A percentile compares a stretch with the other conserved stretches of the same genome.
phyloP scores from a whole-genome alignment of 768 basidiomycete species.

The Mycena indigotica region DNA sequence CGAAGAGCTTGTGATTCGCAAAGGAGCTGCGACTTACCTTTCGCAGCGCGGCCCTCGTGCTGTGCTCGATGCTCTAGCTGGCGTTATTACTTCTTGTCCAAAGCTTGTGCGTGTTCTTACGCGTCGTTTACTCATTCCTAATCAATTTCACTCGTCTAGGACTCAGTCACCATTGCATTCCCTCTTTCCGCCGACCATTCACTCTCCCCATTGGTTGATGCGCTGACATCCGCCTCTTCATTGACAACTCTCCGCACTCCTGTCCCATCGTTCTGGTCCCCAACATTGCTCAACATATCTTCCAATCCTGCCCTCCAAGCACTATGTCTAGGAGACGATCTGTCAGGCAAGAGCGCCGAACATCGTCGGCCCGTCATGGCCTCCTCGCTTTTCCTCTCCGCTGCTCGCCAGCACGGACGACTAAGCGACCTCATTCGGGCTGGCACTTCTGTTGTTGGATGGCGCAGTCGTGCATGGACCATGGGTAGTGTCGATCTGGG shows the following conservation, averaged over 20 bases:
- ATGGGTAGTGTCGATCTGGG: background rate
- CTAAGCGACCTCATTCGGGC: constrained; percentile 55
- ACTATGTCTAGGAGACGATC: constrained; percentile 11
- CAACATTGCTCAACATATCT: constrained; percentile 50
- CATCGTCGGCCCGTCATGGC: constrained; percentile 39
- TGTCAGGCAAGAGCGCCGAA: background rate
- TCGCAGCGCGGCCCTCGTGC: constrained; percentile 50
- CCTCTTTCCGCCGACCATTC: constrained; percentile 53
- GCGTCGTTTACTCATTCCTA: background rate
- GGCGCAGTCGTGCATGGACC: background rate
- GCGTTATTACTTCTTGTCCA: constrained; percentile 45
- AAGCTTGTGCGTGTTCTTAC: constrained; percentile 45
- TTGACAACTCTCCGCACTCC: constrained; percentile 55
- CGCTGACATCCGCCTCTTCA: constrained; percentile 41
- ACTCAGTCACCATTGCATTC: constrained; percentile 56
- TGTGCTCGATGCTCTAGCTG: constrained; percentile 49
- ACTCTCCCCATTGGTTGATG: constrained; percentile 33
- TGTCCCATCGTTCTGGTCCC: constrained; percentile 62
- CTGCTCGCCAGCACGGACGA: constrained; percentile 53
- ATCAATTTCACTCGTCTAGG: constrained; percentile 36
- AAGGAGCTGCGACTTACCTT: constrained; percentile 53
- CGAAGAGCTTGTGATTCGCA: constrained; percentile 54
- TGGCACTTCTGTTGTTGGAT: constrained; percentile 47
- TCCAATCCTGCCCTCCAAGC: constrained; percentile 43
- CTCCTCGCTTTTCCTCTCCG: constrained; percentile 59